These are phyloP conservation scores for Gossypium gossypioides DNA, from an alignment of 441 rosid genomes.

Conservation along the genomic window DNA sequence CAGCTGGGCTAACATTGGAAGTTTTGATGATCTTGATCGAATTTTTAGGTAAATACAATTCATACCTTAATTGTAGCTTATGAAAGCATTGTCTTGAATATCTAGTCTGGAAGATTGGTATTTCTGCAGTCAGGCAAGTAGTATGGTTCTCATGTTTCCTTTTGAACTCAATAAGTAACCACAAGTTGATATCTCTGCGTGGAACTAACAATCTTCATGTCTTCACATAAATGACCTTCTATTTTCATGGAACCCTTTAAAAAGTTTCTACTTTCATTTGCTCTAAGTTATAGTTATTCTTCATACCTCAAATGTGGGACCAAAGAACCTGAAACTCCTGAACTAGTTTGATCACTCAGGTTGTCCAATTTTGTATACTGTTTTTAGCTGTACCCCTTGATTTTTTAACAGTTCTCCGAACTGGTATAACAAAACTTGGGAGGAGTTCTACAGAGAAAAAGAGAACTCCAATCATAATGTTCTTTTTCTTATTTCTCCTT, in stretches of 20 bases:
- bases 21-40: constrained; percentile 90
- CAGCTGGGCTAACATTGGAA: constrained; percentile 86
- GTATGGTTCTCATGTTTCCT: not conserved
- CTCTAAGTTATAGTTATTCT: not conserved
- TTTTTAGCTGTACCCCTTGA: not conserved
- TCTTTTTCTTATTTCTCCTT: not conserved
- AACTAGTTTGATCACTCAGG: not conserved
- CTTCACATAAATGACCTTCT: not conserved
- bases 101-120: not conserved
- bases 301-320: not conserved
- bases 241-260: not conserved
- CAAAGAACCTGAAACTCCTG: not conserved
- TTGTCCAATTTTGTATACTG: not conserved
- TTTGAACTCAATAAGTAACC: not conserved
- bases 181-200: not conserved
- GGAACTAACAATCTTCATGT: not conserved
- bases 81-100: constrained; percentile 3
- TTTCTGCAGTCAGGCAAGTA: constrained; percentile 4
- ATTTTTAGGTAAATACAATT: constrained; percentile 71
- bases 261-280: not conserved
- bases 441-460: not conserved
- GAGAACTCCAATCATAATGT: not conserved
- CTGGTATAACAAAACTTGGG: not conserved
- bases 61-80: constrained; percentile 4
- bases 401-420: not conserved